phyloP scores from a whole-genome alignment of 225 moss, liverwort and hornwort genomes.

The Anthoceros angustus region DNA sequence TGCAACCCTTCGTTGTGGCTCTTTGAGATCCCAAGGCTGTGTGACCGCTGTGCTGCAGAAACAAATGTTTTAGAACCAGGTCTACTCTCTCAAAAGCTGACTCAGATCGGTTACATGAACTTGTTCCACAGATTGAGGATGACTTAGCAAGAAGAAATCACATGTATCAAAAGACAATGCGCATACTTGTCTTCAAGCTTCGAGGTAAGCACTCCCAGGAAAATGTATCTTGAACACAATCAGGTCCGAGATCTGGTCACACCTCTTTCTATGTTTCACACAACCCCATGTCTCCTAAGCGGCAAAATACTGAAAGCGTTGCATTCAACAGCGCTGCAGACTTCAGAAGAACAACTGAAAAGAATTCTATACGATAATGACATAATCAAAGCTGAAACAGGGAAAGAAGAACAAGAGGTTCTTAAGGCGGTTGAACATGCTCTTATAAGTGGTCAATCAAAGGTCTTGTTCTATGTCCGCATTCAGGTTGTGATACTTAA shows the following conservation, averaged over 20 bases:
- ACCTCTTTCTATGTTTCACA: background rate
- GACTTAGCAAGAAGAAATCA: constrained; percentile 44
- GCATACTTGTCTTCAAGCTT: constrained; percentile 71
- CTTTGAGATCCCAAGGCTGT: background rate
- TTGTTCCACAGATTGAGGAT: constrained; percentile 26
- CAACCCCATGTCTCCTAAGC: too few relatives aligned
- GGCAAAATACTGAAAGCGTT: background rate
- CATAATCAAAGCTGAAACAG: background rate
- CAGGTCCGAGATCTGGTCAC: background rate
- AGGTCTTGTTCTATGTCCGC: background rate
- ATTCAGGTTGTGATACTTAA: background rate
- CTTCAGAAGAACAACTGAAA: background rate
- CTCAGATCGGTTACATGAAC: background rate
- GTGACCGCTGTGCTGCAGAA: background rate
- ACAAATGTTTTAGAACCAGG: background rate
- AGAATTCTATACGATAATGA: background rate
- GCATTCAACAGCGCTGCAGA: background rate
- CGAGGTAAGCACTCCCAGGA: constrained; percentile 25
- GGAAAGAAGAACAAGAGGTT: constrained; percentile 3
- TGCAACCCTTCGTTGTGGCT: background rate
- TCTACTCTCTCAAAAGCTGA: background rate
- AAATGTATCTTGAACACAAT: background rate
- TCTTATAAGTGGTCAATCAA: background rate
- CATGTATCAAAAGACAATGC: constrained; percentile 82
- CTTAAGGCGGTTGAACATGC: background rate